phyloP scores from a whole-genome alignment of 371 early-diverging fungal genomes.

The Circinella minor region DNA sequence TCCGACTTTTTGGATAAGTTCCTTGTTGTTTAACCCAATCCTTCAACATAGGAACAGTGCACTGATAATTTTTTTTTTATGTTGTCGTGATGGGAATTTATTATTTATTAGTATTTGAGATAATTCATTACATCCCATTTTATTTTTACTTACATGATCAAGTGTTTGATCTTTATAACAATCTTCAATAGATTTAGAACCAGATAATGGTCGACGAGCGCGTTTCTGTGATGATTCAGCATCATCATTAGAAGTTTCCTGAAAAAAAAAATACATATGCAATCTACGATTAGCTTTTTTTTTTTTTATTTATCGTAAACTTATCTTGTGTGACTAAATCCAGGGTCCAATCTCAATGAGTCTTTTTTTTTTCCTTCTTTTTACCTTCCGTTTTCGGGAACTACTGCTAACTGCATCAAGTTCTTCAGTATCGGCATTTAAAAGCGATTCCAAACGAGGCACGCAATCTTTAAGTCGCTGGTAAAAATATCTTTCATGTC shows the following conservation, averaged over 20 bases:
- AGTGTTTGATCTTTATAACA: constrained; percentile 10
- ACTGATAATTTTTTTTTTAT: constrained; percentile 18
- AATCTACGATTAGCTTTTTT: neutral
- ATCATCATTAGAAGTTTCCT: constrained; percentile 5
- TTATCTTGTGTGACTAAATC: constrained; percentile 7
- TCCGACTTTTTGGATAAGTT: constrained; percentile 39
- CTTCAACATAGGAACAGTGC: constrained; percentile 56
- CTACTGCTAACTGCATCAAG: neutral
- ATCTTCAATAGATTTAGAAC: constrained; percentile 20
- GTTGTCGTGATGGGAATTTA: too few species aligned
- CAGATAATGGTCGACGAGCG: neutral
- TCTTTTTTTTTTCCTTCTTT: neutral
- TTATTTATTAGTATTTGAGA: neutral
- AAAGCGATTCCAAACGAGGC: neutral
- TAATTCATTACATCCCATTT: neutral
- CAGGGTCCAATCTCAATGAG: constrained; percentile 2
- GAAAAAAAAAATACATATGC: constrained; percentile 1
- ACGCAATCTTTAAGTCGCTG: constrained; percentile 18
- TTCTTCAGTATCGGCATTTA: neutral
- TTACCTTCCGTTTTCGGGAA: constrained; percentile 11
- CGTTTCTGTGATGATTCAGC: neutral
- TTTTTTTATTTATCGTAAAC: neutral
- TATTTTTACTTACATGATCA: constrained; percentile 11
- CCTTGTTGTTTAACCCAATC: constrained; percentile 51
- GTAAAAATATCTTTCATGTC: neutral